Percentiles rank a stretch among this genome's conserved stretches.
phyloP scores from a whole-genome alignment of 1,284 basidiomycete species.

The Puccinia coronata region DNA sequence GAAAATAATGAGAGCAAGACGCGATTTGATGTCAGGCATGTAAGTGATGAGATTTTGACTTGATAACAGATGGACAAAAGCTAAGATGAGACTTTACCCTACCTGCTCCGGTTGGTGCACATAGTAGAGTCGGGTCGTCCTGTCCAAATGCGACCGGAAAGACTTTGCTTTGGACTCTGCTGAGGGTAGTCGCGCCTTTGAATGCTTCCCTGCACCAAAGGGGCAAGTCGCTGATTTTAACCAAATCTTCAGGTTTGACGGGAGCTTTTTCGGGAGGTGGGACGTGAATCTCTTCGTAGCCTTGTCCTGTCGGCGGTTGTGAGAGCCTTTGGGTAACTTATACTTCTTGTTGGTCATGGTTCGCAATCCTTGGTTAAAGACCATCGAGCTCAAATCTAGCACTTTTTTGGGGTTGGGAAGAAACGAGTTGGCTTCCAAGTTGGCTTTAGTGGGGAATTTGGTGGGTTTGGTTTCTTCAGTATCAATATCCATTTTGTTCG shows the following conservation, averaged over 20 bases:
- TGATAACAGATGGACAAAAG: not conserved
- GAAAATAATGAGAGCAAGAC: slow-evolving; percentile 6
- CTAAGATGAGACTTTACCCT: slow-evolving; percentile 62
- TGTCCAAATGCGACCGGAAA: slow-evolving; percentile 86
- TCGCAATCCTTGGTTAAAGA: slow-evolving; percentile 92
- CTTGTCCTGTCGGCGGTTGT: slow-evolving; percentile 89
- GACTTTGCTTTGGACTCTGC: slow-evolving; percentile 89
- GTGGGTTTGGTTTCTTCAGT: slow-evolving; percentile 51
- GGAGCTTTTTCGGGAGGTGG: slow-evolving; percentile 85
- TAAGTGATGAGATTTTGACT: not conserved
- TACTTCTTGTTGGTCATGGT: slow-evolving; percentile 98
- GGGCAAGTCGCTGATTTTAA: slow-evolving; percentile 76
- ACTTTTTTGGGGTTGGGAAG: slow-evolving; percentile 76
- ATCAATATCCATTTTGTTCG: slow-evolving; percentile 73
- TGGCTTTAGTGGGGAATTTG: slow-evolving; percentile 79
- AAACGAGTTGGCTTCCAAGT: slow-evolving; percentile 81
- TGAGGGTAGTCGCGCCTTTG: slow-evolving; percentile 71
- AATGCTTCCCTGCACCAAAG: slow-evolving; percentile 86
- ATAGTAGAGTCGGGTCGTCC: slow-evolving; percentile 91
- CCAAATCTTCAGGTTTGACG: slow-evolving; percentile 65
- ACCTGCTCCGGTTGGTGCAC: slow-evolving; percentile 97
- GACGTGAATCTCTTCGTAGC: slow-evolving; percentile 97
- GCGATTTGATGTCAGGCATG: not conserved
- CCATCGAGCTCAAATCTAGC: slow-evolving; percentile 90
- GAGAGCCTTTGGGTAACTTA: slow-evolving; percentile 93